Percentiles rank a stretch among this genome's conserved stretches.
phyloP scores from a whole-genome alignment of 805 yeast species.

The Zygoascus bituminiphila region DNA sequence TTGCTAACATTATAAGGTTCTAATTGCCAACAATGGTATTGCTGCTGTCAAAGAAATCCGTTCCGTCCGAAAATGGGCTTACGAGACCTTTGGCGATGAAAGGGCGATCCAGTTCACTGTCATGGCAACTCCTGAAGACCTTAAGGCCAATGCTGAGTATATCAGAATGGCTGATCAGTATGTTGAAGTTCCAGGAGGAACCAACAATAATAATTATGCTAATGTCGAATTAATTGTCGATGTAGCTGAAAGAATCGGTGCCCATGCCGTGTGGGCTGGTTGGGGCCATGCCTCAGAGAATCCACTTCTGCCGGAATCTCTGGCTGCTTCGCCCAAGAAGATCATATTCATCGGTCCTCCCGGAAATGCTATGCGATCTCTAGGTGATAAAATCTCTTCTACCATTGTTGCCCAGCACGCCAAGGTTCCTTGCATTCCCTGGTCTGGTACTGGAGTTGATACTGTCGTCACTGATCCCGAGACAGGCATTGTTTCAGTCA shows the following conservation, averaged over 20 bases:
- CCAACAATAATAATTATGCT: conserved; percentile 97
- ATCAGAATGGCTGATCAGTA: conserved; percentile 99
- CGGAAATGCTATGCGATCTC: conserved; percentile 98
- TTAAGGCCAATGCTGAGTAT: conserved; percentile 94
- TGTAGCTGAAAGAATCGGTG: conserved; percentile 91
- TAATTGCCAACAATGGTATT: conserved; percentile 97
- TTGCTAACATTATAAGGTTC: conserved; percentile 33
- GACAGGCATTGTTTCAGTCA: conserved; percentile 80
- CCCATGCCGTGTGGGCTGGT: conserved; percentile 99
- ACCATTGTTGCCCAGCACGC: conserved; percentile 99
- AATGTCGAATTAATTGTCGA: conserved; percentile 96
- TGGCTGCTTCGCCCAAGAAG: conserved; percentile 86
- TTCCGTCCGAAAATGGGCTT: conserved; percentile 97
- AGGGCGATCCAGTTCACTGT: conserved; percentile 88
- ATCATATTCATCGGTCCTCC: conserved; percentile 98
- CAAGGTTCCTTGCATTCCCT: conserved; percentile 95
- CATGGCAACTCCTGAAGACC: conserved; percentile 99
- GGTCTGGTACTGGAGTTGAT: conserved; percentile 98
- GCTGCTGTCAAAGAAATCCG: conserved; percentile 98
- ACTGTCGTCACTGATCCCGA: conserved; percentile 59
- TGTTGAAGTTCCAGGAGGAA: conserved; percentile 98
- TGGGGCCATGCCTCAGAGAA: conserved; percentile 99
- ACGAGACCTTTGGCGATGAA: conserved; percentile 97
- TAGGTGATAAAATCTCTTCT: conserved; percentile 96
- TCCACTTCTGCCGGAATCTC: conserved; percentile 84